Conservation (phyloP, 176 grass and related monocot genomes). For the Raddia guianensis region DNA sequence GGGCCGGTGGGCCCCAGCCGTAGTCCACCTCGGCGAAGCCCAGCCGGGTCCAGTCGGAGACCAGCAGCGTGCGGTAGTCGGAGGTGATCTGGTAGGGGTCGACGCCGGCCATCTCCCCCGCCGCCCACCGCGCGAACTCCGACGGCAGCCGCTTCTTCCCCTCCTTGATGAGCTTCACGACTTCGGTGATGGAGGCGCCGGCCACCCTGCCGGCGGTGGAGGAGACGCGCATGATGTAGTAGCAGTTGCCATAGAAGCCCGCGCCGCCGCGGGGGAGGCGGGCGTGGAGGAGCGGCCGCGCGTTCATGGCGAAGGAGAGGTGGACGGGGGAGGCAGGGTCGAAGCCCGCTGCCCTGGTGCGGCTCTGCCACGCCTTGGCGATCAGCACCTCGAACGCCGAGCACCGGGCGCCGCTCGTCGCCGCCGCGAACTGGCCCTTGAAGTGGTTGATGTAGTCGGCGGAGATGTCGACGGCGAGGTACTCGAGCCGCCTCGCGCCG, state of each 20-base stretch:
- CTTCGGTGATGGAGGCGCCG: conserved; percentile 51
- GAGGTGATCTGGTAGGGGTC: conserved; percentile 95
- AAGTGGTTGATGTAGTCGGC: conserved; percentile 87
- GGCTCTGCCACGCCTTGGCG: conserved; percentile 86
- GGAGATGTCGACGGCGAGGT: conserved; percentile 80
- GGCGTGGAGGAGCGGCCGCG: conserved; percentile 53
- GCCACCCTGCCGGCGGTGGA: conserved; percentile 45
- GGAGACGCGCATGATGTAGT: conserved; percentile 84
- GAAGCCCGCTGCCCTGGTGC: conserved; percentile 59
- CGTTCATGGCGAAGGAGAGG: conserved; percentile 90
- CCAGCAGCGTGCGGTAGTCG: conserved; percentile 73
- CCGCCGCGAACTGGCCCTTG: conserved; percentile 58
- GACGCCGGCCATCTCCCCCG: conserved; percentile 34
- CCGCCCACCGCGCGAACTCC: conserved; percentile 71
- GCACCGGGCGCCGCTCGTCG: conserved; percentile 56
- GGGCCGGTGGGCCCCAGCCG: conserved; percentile 76
- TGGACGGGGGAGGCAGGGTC: conserved; percentile 42
- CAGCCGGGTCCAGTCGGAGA: conserved; percentile 90
- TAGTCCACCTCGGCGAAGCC: conserved; percentile 96
- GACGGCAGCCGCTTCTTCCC: conserved; percentile 72
- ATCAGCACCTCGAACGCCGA: conserved; percentile 86
- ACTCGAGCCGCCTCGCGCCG: conserved; percentile 55
- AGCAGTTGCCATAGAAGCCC: conserved; percentile 89
- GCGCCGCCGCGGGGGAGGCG: conserved; percentile 33
- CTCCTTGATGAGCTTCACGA: conserved; percentile 75